phyloP scores from a whole-genome alignment of 306 rosid species.

The Trifolium fragiferum region DNA sequence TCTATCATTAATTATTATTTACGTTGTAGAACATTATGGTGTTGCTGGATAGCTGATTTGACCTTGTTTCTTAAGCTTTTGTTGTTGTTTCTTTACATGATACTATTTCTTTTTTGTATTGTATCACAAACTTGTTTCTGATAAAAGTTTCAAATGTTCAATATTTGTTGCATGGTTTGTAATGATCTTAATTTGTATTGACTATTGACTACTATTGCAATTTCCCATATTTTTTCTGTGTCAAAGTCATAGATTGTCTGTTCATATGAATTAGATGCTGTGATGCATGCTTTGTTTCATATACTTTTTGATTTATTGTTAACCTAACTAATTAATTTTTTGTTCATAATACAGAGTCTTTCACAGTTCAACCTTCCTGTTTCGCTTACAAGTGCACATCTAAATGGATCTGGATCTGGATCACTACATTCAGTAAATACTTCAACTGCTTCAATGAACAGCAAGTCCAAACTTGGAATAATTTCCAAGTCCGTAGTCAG shows the following conservation, averaged over 20 bases:
- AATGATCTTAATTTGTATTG: not conserved
- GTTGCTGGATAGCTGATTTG: not conserved
- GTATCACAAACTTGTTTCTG: not conserved
- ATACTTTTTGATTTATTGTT: constrained; percentile 29
- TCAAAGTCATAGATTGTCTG: constrained; percentile 30
- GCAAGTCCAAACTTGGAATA: constrained; percentile 71
- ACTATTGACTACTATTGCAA: constrained; percentile 19
- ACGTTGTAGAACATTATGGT: not conserved
- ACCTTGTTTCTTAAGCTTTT: not conserved
- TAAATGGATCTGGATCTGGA: constrained; percentile 83
- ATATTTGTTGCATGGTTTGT: constrained; percentile 19
- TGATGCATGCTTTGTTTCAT: constrained; percentile 20
- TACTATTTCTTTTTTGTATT: constrained; percentile 5
- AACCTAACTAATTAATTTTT: constrained; percentile 37
- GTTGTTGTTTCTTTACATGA: constrained; percentile 20
- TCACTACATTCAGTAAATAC: constrained; percentile 69
- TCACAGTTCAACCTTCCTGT: constrained; percentile 99
- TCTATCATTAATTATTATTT: not conserved
- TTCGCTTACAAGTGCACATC: constrained; percentile 81
- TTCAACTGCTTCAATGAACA: constrained; percentile 63
- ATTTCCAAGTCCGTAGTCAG: constrained; percentile 60
- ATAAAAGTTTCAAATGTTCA: constrained; percentile 27
- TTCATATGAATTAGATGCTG: constrained; percentile 33
- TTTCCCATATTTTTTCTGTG: constrained; percentile 30
- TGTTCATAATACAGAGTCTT: constrained; percentile 66